Evolutionary conservation across 2,329 filamentous ascomycete genomes (phyloP).

Genomic region (Monosporascus sp.): DNA sequence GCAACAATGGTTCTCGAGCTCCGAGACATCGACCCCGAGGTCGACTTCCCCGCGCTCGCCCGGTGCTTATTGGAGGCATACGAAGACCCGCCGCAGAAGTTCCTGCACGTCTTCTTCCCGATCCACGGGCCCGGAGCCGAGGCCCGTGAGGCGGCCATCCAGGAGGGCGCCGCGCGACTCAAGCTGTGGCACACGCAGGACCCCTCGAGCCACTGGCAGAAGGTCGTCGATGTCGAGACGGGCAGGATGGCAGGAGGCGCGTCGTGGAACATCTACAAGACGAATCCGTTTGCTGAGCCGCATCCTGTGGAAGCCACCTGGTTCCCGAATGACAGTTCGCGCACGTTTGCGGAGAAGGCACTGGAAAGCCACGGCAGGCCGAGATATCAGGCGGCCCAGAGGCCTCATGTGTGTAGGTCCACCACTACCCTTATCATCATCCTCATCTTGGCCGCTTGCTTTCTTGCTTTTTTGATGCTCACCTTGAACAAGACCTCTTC

Average conservation of each 20-base stretch:
- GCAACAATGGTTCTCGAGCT: slow-evolving; percentile 7
- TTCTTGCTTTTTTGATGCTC: not conserved
- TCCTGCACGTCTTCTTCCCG: slow-evolving; percentile 23
- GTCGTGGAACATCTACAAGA: slow-evolving; percentile 24
- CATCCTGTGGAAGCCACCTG: slow-evolving; percentile 18
- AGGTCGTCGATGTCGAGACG: slow-evolving; percentile 25
- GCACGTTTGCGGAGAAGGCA: slow-evolving; percentile 14
- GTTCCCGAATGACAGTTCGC: slow-evolving; percentile 26
- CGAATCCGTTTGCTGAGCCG: slow-evolving; percentile 21
- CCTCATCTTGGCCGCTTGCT: not conserved
- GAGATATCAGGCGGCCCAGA: slow-evolving; percentile 10
- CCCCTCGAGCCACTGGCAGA: slow-evolving; percentile 24
- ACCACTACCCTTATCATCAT: too few species aligned
- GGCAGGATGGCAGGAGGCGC: slow-evolving; percentile 23
- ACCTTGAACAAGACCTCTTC: slow-evolving; percentile 15
- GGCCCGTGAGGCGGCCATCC: slow-evolving; percentile 17
- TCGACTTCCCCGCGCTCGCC: slow-evolving; percentile 20
- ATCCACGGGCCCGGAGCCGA: slow-evolving; percentile 12
- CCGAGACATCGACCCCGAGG: slow-evolving; percentile 10
- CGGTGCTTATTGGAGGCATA: slow-evolving; percentile 20
- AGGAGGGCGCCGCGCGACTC: slow-evolving; percentile 14
- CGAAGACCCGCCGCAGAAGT: slow-evolving; percentile 20
- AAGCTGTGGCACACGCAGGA: slow-evolving; percentile 20
- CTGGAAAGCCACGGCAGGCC: slow-evolving; percentile 8
- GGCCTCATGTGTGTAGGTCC: slow-evolving; percentile 17